Conservation (phyloP, 305 asterid genomes). For the Fraxinus platypoda region DNA sequence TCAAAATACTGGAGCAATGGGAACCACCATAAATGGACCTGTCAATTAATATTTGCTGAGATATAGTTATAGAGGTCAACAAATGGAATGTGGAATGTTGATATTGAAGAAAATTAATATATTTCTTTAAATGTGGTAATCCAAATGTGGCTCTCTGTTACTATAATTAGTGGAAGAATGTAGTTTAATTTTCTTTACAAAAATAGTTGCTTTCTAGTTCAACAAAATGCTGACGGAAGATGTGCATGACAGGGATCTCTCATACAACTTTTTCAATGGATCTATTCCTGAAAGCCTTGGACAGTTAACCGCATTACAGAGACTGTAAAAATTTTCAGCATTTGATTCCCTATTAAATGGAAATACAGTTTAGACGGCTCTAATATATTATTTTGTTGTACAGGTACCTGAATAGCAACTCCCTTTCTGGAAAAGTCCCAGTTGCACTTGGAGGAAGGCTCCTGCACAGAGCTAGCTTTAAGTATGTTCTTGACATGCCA, state of each 20-base stretch:
- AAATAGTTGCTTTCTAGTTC: conserved; percentile 8
- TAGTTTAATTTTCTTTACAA: not conserved
- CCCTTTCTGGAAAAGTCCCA: conserved; percentile 84
- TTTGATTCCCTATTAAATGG: conserved; percentile 6
- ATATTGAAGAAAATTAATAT: not conserved
- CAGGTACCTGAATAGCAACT: conserved; percentile 89
- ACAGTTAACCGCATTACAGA: conserved; percentile 60
- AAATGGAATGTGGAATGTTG: not conserved
- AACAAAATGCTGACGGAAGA: conserved; percentile 28
- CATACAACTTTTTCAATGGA: conserved; percentile 81
- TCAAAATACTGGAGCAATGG: not conserved
- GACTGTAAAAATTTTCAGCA: conserved; percentile 58
- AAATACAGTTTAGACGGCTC: not conserved
- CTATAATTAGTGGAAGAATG: not conserved
- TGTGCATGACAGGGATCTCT: conserved; percentile 74
- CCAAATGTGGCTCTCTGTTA: not conserved
- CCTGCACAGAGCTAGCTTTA: conserved; percentile 90
- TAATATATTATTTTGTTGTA: conserved; percentile 14
- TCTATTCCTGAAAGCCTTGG: conserved; percentile 88
- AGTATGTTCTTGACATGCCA: conserved; percentile 44
- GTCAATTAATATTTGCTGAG: not conserved
- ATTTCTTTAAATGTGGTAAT: not conserved
- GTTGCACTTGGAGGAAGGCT: conserved; percentile 89
- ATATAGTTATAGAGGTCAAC: not conserved
- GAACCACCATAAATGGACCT: not conserved